Conservation (phyloP, 2,329 filamentous ascomycete species). For the Colletotrichum cereale region DNA sequence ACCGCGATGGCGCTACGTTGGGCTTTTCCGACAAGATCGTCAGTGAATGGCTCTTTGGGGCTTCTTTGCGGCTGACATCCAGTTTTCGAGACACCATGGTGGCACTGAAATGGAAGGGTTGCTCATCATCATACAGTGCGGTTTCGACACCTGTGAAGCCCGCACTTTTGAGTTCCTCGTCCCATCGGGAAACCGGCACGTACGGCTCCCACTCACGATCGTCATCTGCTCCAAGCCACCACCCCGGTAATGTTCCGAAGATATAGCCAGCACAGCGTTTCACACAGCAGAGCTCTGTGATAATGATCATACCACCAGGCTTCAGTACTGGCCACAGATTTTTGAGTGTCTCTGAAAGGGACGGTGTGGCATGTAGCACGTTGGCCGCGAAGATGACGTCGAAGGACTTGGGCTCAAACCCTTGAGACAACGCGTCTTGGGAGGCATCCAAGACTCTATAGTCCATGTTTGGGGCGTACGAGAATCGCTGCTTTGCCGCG, state of each 20-base stretch:
- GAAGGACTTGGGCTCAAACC: slow-evolving; percentile 44
- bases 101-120: background rate
- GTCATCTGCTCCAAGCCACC: slow-evolving; percentile 52
- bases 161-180: slow-evolving; percentile 43
- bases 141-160: slow-evolving; percentile 44
- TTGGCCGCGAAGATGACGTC: slow-evolving; percentile 49
- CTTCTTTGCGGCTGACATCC: background rate
- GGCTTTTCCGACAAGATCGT: background rate
- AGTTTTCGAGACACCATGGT: slow-evolving; percentile 9
- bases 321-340: slow-evolving; percentile 46
- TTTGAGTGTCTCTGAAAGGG: slow-evolving; percentile 42
- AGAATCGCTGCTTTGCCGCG: slow-evolving; percentile 46
- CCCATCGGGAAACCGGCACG: slow-evolving; percentile 44
- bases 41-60: background rate
- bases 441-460: slow-evolving; percentile 49
- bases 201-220: slow-evolving; percentile 45
- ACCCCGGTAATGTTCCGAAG: slow-evolving; percentile 47
- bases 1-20: background rate
- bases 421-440: slow-evolving; percentile 45
- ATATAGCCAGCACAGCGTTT: slow-evolving; percentile 46
- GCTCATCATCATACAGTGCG: slow-evolving; percentile 3
- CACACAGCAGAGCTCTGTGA: slow-evolving; percentile 21
- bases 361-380: slow-evolving; percentile 47
- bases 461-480: slow-evolving; percentile 40
- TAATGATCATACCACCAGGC: slow-evolving; percentile 48